phyloP scores from a whole-genome alignment of 2,329 filamentous ascomycete genomes.

The Thelonectria rubi region DNA sequence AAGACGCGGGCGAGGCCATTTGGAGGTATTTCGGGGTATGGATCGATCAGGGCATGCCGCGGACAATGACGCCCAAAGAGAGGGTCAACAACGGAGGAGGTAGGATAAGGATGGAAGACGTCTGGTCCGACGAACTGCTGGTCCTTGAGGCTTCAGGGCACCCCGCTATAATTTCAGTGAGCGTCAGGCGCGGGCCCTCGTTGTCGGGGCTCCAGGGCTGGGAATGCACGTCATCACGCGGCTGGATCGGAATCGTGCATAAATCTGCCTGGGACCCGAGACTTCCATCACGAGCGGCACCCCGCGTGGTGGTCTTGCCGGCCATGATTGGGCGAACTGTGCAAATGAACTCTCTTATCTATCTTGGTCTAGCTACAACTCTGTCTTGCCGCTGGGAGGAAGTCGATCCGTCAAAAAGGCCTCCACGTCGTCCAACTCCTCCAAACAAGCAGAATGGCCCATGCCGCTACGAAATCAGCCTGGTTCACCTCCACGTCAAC shows the following conservation, averaged over 20 bases:
- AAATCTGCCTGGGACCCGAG: constrained; percentile 8
- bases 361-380: constrained; percentile 1
- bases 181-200: constrained; percentile 28
- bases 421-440: constrained; percentile 87
- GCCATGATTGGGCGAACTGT: constrained; percentile 10
- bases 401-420: constrained; percentile 58
- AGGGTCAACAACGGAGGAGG: constrained; percentile 1
- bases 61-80: no score
- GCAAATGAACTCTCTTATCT: neutral
- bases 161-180: constrained; percentile 36
- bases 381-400: constrained; percentile 42
- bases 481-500: neutral
- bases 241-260: constrained; percentile 7
- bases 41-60: constrained; percentile 18
- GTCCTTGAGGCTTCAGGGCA: constrained; percentile 1
- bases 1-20: constrained; percentile 47
- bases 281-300: constrained; percentile 15
- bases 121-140: constrained; percentile 33
- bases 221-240: constrained; percentile 39
- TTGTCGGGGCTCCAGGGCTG: no score
- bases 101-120: constrained; percentile 16
- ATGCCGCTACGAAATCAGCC: constrained; percentile 63
- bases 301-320: constrained; percentile 1
- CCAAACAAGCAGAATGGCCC: constrained; percentile 76
- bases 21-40: constrained; percentile 25